Evolutionary conservation across 2,329 filamentous ascomycete genomes (phyloP), one percentile per base, ranked within the genome.

Genomic region (Alternaria triticimaculans): DNA sequence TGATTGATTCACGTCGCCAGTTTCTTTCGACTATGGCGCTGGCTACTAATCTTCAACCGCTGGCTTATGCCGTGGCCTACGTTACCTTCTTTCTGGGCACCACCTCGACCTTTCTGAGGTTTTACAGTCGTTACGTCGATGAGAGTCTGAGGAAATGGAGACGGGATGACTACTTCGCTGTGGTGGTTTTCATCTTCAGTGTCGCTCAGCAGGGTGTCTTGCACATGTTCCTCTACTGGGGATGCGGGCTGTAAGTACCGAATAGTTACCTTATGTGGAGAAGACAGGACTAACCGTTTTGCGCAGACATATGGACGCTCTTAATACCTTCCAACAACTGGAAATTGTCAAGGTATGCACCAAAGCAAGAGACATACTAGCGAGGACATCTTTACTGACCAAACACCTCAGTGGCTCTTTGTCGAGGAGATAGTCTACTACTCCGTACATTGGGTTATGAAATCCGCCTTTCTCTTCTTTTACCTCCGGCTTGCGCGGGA

Each of bases 391-490:
- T 56, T 26, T 28, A 45, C 41, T 56, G 18, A 56, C 20, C 14
- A 25, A 23, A 18, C 8, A 8, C 9, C 33, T 30, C 44, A 66
- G 55, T 71, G 64, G 37, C 68, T 78, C 7, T 78, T 79, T 20
- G 65, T 72, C 15, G 75, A 78, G 48, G 77, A 79, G 28, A 61
- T 79, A 11, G 74, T 67, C 49, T 79, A 79, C 55, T 68, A 75
- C 43, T 68, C 66, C 21, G 70, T 76, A 18, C 77, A 80, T 44
- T 79, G 68, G 54, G 56, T 68, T 14, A 74, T 80, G 58, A 80
- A 79, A 63, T 71, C 67, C 53, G 70, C 73, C 25, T 80, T 80
- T 56, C 69, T 80, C 0, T 66, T 76, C 50, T 80, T 80, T 65
- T 80, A 78, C 53, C 68, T 79, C 12, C 72, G 76, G 2, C 62